Evolutionary conservation across 495 filamentous ascomycete species (phyloP).

Genomic region (Neurospora sp.): DNA sequence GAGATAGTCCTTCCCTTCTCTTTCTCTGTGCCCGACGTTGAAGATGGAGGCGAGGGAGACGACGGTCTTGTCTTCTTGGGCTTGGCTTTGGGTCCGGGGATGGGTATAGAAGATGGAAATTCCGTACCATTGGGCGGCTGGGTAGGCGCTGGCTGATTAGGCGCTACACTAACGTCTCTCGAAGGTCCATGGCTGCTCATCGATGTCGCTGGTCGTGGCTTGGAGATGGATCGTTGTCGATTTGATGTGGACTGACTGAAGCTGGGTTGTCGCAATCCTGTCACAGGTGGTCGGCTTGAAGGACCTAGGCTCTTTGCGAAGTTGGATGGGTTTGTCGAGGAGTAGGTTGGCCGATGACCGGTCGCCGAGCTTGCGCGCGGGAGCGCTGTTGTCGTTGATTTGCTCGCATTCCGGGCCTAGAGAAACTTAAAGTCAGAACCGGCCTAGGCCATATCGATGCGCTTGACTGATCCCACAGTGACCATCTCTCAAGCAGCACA

Average conservation of each 20-base stretch:
- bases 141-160: conserved; percentile 27
- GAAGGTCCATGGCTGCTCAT: conserved; percentile 42
- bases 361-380: neutral
- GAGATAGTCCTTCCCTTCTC: conserved; percentile 6
- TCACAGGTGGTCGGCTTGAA: conserved; percentile 37
- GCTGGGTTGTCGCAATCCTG: conserved; percentile 35
- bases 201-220: conserved; percentile 48
- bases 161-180: conserved; percentile 23
- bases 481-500: neutral
- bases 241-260: conserved; percentile 27
- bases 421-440: neutral
- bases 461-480: neutral
- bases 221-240: conserved; percentile 26
- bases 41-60: conserved; percentile 19
- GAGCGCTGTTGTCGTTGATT: neutral
- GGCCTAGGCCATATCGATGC: neutral
- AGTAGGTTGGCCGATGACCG: conserved; percentile 5
- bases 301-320: conserved; percentile 50
- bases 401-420: conserved; percentile 2
- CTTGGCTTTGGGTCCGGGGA: conserved; percentile 7
- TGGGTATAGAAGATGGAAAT: conserved; percentile 9
- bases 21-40: conserved; percentile 15
- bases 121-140: conserved; percentile 61
- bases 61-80: conserved; percentile 17
- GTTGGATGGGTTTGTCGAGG: conserved; percentile 24